phyloP scores from a whole-genome alignment of 1,139 yeast species.

The Petasospora rhodanensis region DNA sequence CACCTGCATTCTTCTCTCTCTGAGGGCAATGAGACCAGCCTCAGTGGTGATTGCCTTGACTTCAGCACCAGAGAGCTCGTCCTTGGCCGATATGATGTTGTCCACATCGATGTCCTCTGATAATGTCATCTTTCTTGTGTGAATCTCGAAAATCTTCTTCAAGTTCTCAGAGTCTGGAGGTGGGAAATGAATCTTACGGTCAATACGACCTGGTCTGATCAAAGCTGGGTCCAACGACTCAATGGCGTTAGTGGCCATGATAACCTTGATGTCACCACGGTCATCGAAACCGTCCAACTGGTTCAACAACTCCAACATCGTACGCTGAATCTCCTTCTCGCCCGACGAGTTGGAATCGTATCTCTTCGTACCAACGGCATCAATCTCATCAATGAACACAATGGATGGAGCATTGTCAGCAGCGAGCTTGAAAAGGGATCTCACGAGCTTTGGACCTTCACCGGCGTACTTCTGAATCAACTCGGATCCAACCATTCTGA shows the following conservation, averaged over 20 bases:
- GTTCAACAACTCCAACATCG: conserved; percentile 94
- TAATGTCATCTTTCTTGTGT: conserved; percentile 91
- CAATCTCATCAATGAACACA: conserved; percentile 97
- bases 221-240: conserved; percentile 96
- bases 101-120: conserved; percentile 86
- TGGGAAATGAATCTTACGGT: conserved; percentile 93
- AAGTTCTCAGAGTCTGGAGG: conserved; percentile 92
- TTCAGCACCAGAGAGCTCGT: conserved; percentile 96
- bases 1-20: conserved; percentile 98
- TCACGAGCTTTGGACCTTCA: conserved; percentile 93
- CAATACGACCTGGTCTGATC: conserved; percentile 98
- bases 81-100: conserved; percentile 85
- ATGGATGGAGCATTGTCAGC: conserved; percentile 97
- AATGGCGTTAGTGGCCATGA: conserved; percentile 97
- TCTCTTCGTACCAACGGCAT: conserved; percentile 97
- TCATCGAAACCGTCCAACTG: conserved; percentile 98
- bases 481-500: conserved; percentile 96
- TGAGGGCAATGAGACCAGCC: conserved; percentile 91
- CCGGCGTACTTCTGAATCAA: conserved; percentile 95
- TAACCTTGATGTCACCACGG: conserved; percentile 96
- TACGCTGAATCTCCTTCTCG: conserved; percentile 96
- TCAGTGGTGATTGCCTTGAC: conserved; percentile 98
- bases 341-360: conserved; percentile 96
- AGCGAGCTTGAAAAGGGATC: conserved; percentile 95
- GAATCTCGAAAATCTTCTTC: conserved; percentile 88